Evolutionary conservation across 1,139 yeast genomes (phyloP).

Genomic region (Kazachstania sp.): DNA sequence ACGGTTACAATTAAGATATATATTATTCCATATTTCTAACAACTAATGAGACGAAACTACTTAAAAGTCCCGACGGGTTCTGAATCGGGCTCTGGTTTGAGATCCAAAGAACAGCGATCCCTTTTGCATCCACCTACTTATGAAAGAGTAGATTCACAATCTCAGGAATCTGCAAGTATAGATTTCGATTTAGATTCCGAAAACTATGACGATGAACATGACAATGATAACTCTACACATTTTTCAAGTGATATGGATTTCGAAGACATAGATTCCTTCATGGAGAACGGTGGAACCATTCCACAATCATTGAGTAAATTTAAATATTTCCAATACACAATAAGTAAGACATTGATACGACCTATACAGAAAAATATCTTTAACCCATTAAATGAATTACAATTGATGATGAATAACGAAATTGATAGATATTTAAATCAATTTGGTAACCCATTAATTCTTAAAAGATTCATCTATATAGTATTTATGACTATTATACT

Average conservation of each 20-base stretch:
- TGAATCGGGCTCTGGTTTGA: not conserved
- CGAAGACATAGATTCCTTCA: constrained; percentile 8
- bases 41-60: not conserved
- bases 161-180: not conserved
- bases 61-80: not conserved
- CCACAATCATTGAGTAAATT: not conserved
- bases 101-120: not conserved
- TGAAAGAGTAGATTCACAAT: constrained; percentile 1
- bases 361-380: constrained; percentile 21
- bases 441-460: constrained; percentile 78
- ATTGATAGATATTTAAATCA: constrained; percentile 53
- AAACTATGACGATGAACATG: not conserved
- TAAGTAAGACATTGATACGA: constrained; percentile 12
- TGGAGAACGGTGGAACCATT: constrained; percentile 1
- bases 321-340: constrained; percentile 8
- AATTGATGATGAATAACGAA: constrained; percentile 32
- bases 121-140: not conserved
- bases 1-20: not conserved
- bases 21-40: not conserved
- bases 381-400: constrained; percentile 23
- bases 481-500: constrained; percentile 49
- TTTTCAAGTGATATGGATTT: constrained; percentile 5
- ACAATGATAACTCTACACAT: not conserved
- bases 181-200: constrained; percentile 5
- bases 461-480: constrained; percentile 68